These are phyloP conservation scores for Citrus hindsii DNA, from an alignment of 345 rosid genomes.

Conservation along the genomic window DNA sequence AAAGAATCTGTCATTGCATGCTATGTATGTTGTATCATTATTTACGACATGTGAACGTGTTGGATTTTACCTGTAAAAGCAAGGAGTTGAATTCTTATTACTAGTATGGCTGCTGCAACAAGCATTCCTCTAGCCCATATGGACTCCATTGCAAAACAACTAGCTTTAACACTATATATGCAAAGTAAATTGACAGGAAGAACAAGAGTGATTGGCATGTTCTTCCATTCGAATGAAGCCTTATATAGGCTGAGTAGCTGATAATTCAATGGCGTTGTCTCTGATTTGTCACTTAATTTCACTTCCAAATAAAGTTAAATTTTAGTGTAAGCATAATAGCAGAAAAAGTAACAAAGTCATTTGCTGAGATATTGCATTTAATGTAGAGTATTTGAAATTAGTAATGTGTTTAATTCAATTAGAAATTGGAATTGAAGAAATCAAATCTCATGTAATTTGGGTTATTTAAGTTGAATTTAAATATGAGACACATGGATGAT, in stretches of 20 bases:
- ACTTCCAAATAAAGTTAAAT: neutral
- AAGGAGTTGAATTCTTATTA: neutral
- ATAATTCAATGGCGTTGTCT: neutral
- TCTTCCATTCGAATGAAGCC: neutral
- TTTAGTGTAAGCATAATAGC: neutral
- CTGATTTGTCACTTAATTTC: neutral
- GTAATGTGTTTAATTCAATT: too few species aligned
- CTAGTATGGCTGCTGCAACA: neutral
- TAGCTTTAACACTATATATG: neutral
- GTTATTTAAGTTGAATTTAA: too few species aligned
- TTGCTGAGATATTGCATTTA: neutral
- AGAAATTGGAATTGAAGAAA: too few species aligned
- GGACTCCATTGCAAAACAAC: neutral
- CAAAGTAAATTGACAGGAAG: neutral
- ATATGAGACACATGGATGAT: too few species aligned
- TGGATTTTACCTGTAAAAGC: neutral
- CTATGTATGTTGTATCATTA: neutral
- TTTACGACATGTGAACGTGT: neutral
- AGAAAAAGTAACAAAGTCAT: neutral
- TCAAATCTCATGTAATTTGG: too few species aligned
- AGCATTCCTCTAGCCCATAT: neutral
- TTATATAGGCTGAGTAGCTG: neutral
- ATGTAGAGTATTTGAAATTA: neutral
- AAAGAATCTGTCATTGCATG: neutral
- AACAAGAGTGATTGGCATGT: neutral